phyloP scores from a whole-genome alignment of 352 stramenopile genomes.

The Pythium aquatile region DNA sequence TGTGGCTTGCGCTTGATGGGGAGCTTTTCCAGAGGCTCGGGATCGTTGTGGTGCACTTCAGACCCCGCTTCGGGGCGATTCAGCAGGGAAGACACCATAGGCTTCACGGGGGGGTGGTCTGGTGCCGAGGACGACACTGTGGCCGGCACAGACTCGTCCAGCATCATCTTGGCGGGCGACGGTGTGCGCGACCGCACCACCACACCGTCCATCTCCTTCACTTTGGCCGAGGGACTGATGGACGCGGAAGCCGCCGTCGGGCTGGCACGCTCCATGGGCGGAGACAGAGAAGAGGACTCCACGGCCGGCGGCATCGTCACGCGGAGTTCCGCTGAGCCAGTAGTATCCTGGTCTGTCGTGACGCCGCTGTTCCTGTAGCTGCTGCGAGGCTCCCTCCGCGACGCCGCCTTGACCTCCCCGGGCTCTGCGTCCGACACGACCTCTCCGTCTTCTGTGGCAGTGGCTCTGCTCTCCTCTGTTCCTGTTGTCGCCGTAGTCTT shows the following conservation, averaged over 20 bases:
- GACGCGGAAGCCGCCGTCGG: conserved; percentile 17
- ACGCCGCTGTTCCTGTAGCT: background rate
- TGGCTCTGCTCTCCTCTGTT: background rate
- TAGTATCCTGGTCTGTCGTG: background rate
- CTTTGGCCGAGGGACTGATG: conserved; percentile 30
- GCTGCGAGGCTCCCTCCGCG: background rate
- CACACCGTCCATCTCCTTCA: conserved; percentile 18
- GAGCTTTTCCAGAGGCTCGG: background rate
- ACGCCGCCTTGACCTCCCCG: conserved; percentile 10
- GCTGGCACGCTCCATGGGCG: conserved; percentile 9
- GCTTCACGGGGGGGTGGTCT: background rate
- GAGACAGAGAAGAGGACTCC: conserved; percentile 6
- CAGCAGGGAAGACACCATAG: background rate
- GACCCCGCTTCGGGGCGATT: background rate
- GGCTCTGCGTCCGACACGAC: conserved; percentile 8
- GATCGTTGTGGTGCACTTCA: background rate
- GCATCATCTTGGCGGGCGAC: conserved; percentile 15
- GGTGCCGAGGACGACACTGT: background rate
- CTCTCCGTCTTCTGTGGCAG: conserved; percentile 8
- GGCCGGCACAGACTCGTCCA: conserved; percentile 1
- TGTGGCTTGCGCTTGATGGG: background rate
- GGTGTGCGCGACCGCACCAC: conserved; percentile 10
- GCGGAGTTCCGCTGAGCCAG: background rate
- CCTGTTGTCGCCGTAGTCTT: background rate
- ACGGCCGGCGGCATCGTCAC: conserved; percentile 5